A percentile compares a stretch with the other conserved stretches of the same genome.
Conservation (phyloP, 2,329 filamentous ascomycete species). For the Fusarium dimerum region DNA sequence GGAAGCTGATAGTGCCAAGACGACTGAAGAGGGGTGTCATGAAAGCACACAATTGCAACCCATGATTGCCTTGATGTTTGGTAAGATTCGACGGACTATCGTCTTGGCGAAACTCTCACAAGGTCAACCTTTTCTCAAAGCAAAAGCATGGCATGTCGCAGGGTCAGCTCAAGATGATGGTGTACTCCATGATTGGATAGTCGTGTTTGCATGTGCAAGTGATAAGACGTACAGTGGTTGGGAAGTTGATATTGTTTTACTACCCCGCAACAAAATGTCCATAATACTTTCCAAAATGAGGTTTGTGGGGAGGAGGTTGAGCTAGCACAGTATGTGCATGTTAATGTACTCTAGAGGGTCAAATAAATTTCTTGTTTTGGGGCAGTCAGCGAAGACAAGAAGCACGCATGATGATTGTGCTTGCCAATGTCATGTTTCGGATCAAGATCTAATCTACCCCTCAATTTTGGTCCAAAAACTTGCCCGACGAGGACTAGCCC, state of each 20-base stretch:
- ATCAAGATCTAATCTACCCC: too few relatives aligned
- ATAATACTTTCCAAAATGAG: conserved; percentile 14
- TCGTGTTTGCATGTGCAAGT: too few relatives aligned
- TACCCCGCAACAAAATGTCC: background rate
- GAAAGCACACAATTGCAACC: background rate
- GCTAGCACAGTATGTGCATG: background rate
- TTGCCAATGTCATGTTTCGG: background rate
- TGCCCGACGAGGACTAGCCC: conserved; percentile 15
- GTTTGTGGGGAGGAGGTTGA: background rate
- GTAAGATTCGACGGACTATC: background rate
- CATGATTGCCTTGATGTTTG: too few relatives aligned
- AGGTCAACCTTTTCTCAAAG: too few relatives aligned
- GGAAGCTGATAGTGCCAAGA: too few relatives aligned
- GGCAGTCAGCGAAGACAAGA: background rate
- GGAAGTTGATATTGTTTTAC: background rate
- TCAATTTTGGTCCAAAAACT: conserved; percentile 15
- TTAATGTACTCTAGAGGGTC: background rate
- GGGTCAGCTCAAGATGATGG: background rate
- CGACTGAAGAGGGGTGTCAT: background rate
- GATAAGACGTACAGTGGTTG: background rate
- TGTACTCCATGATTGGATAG: too few relatives aligned
- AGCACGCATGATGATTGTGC: background rate
- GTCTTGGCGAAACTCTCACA: background rate
- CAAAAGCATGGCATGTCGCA: background rate
- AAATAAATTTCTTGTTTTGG: background rate